phyloP scores from a whole-genome alignment of 805 yeast species.

The Ogataea thermomethanolica region DNA sequence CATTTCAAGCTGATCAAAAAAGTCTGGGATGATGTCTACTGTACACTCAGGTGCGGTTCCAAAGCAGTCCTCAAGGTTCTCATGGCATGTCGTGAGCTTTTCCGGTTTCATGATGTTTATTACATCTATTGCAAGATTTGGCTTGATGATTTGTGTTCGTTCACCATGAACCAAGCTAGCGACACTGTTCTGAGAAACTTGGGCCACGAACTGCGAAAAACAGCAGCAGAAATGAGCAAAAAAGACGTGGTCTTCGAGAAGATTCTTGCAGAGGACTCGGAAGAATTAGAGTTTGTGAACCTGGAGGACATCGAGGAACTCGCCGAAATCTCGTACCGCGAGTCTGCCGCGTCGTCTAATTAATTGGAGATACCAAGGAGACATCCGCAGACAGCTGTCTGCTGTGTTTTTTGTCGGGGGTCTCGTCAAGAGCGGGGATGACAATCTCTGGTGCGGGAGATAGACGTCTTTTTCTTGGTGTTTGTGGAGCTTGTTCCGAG shows the following conservation, averaged over 20 bases:
- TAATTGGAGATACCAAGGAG: slow-evolving; percentile 9
- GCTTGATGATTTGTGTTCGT: slow-evolving; percentile 72
- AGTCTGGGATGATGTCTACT: slow-evolving; percentile 75
- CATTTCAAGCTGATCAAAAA: slow-evolving; percentile 54
- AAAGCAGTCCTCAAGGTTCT: slow-evolving; percentile 58
- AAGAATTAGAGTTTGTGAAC: slow-evolving; percentile 43
- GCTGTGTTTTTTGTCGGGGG: slow-evolving; percentile 8
- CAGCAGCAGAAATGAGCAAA: slow-evolving; percentile 37
- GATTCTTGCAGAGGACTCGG: slow-evolving; percentile 39
- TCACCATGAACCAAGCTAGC: slow-evolving; percentile 59
- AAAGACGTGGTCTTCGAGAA: slow-evolving; percentile 57
- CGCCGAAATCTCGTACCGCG: slow-evolving; percentile 46
- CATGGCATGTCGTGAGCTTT: slow-evolving; percentile 62
- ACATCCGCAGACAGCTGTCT: slow-evolving; percentile 9
- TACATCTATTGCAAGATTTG: slow-evolving; percentile 78
- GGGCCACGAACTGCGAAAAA: slow-evolving; percentile 60
- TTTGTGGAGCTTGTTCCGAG: slow-evolving; percentile 8
- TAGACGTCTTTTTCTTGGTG: slow-evolving; percentile 15
- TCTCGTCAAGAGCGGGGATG: slow-evolving; percentile 9
- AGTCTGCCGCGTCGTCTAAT: slow-evolving; percentile 1
- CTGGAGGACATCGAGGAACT: slow-evolving; percentile 55
- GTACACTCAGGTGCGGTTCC: slow-evolving; percentile 64
- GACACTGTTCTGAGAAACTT: slow-evolving; percentile 58
- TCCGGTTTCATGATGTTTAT: slow-evolving; percentile 79
- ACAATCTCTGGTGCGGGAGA: slow-evolving; percentile 11